Evolutionary conservation across 2,329 filamentous ascomycete species (phyloP).

Genomic region (Penicillium oxalicum): DNA sequence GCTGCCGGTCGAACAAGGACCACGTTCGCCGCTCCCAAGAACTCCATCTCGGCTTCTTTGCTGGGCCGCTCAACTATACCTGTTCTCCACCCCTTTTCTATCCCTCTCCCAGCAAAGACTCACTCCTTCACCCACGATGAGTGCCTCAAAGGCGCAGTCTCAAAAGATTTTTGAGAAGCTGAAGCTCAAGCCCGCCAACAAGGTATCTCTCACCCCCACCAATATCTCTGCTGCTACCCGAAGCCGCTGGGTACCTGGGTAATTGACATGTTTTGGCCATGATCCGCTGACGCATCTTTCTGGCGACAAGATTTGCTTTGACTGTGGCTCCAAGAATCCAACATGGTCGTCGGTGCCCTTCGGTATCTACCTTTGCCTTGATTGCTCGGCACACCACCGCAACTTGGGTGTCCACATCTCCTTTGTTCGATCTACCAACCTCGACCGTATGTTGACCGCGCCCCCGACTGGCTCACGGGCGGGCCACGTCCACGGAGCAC

Average conservation of each 20-base stretch:
- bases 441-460: slow-evolving; percentile 71
- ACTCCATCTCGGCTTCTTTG: slow-evolving; percentile 20
- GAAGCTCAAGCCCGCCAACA: slow-evolving; percentile 90
- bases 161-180: slow-evolving; percentile 97
- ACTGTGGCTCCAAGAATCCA: slow-evolving; percentile 94
- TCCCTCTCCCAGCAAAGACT: slow-evolving; percentile 1
- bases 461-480: background rate
- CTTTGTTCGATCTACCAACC: slow-evolving; percentile 95
- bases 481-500: background rate
- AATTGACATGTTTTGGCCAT: slow-evolving; percentile 10
- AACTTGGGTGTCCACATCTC: slow-evolving; percentile 98
- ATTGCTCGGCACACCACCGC: slow-evolving; percentile 94
- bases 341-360: slow-evolving; percentile 98
- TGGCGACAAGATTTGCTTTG: slow-evolving; percentile 77
- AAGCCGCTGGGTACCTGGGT: background rate
- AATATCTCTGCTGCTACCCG: no score
- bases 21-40: slow-evolving; percentile 34
- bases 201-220: slow-evolving; percentile 52
- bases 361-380: slow-evolving; percentile 94
- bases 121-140: slow-evolving; percentile 44
- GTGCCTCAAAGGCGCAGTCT: slow-evolving; percentile 87
- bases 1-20: slow-evolving; percentile 27
- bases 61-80: slow-evolving; percentile 8
- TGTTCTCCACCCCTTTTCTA: slow-evolving; percentile 5
- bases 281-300: slow-evolving; percentile 14